Conservation (phyloP, 2,329 filamentous ascomycete genomes). For the Exserohilum rostratum region DNA sequence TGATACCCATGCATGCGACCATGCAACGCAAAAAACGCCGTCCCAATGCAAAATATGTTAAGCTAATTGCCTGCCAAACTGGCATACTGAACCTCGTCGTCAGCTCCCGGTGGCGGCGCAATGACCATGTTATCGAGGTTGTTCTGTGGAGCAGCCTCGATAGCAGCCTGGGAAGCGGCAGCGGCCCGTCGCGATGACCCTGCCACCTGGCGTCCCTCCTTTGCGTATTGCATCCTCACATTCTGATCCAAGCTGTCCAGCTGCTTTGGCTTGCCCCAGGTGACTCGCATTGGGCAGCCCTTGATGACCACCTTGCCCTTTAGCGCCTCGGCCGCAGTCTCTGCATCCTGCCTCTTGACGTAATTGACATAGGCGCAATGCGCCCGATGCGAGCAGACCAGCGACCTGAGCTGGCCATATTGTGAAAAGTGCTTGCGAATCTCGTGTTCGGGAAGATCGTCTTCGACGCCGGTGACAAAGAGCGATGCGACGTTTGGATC, state of each 20-base stretch:
- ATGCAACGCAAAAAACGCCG: slow-evolving; percentile 32
- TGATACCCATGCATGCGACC: slow-evolving; percentile 38
- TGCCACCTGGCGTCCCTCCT: slow-evolving; percentile 66
- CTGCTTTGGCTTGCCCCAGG: slow-evolving; percentile 92
- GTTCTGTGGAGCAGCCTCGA: slow-evolving; percentile 49
- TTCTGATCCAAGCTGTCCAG: slow-evolving; percentile 91
- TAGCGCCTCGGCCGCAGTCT: slow-evolving; percentile 81
- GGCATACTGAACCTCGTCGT: slow-evolving; percentile 81
- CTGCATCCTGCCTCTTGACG: slow-evolving; percentile 80
- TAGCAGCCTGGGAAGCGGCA: slow-evolving; percentile 46
- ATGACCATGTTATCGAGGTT: slow-evolving; percentile 57
- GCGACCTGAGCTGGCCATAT: slow-evolving; percentile 86
- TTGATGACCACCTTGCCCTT: slow-evolving; percentile 89
- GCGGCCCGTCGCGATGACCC: slow-evolving; percentile 36
- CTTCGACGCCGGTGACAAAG: slow-evolving; percentile 93
- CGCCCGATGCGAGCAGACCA: slow-evolving; percentile 95
- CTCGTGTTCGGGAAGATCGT: slow-evolving; percentile 91
- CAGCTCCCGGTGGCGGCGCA: slow-evolving; percentile 78
- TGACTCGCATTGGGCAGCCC: slow-evolving; percentile 85
- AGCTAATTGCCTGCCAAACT: slow-evolving; percentile 77
- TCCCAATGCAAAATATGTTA: slow-evolving; percentile 25
- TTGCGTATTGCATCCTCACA: slow-evolving; percentile 78
- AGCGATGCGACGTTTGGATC: slow-evolving; percentile 90
- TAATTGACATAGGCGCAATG: slow-evolving; percentile 98
- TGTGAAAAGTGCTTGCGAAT: slow-evolving; percentile 87